Evolutionary conservation across 2,329 filamentous ascomycete genomes (phyloP), one percentile per base, ranked within the genome.

Genomic region (Colletotrichum sojae): DNA sequence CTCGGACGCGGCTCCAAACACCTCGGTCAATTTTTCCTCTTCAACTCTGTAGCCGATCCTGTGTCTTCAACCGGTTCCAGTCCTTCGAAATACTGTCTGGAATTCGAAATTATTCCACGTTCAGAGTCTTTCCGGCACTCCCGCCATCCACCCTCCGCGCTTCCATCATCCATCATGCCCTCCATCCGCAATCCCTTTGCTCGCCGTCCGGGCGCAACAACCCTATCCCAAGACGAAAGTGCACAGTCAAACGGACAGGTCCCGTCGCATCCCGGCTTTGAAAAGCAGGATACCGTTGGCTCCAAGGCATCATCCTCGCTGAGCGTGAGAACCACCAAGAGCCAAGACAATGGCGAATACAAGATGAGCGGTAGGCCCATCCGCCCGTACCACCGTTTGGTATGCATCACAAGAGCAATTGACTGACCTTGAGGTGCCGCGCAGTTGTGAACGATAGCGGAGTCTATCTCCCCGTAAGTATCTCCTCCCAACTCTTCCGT

Each of bases 381-480:
- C 43, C 20, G 27, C 36, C 55, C 67, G 63, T 45, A 63, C 71
- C 65, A 63, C 69, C 49, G n/a, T 57, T n/a, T 31, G 25, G 63
- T 31, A 20, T 43, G 25, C 52, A 56, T 73, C 73, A 74, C 75
- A 72, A 73, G 73, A 76, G 67, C 69, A 69, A 55, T 70, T 71
- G 18, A 67, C 73, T 78, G 69, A 80, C 54, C 67, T 73, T 53
- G 66, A 66, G 59, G 36, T 46, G 8, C 10, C 6, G 31, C 54
- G 58, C 79, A 98, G 95, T 98, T 73, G 96, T 98, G 80, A 97
- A 97, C 78, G 95, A 97, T 81, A 97, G 93, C 79, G 95, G 95
- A 73, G 92, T 97, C 71, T 98, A 97, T 83, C 89, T 98, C 73
- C 95, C 95, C 75, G 94, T 96, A 90, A 8, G 31, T 82, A 89